These are phyloP conservation scores for Plantago coronopus DNA, from an alignment of 305 asterid species.

Conservation along the genomic window DNA sequence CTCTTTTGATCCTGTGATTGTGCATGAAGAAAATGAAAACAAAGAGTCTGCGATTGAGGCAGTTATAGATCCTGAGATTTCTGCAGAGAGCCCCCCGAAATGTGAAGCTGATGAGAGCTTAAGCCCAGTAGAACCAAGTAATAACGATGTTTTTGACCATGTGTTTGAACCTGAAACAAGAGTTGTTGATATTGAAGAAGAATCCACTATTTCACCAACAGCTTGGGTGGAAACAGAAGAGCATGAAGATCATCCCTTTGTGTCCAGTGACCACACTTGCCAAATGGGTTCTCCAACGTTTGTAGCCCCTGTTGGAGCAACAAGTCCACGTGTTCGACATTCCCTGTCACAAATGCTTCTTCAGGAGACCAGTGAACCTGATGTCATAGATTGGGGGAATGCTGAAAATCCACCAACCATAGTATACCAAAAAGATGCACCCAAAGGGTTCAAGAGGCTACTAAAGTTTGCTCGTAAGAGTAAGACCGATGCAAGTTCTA, in stretches of 20 bases:
- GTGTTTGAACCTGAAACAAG: conserved; percentile 32
- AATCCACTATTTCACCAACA: conserved; percentile 62
- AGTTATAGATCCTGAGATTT: conserved; percentile 26
- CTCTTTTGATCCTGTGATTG: conserved; percentile 39
- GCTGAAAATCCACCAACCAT: conserved; percentile 84
- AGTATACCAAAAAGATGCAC: conserved; percentile 78
- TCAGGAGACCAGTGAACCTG: conserved; percentile 84
- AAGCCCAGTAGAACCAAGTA: conserved; percentile 26
- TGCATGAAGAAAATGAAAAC: conserved; percentile 39
- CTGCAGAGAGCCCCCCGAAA: conserved; percentile 34
- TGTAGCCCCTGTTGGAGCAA: conserved; percentile 40
- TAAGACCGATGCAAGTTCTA: conserved; percentile 59
- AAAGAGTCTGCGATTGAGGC: conserved; percentile 26
- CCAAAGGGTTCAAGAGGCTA: conserved; percentile 92
- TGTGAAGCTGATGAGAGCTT: conserved; percentile 38
- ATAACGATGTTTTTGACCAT: conserved; percentile 25
- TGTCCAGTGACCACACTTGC: conserved; percentile 28
- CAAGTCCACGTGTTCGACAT: conserved; percentile 87
- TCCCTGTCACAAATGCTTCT: conserved; percentile 98
- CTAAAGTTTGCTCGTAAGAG: conserved; percentile 92
- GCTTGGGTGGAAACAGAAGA: conserved; percentile 95
- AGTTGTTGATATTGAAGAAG: conserved; percentile 46
- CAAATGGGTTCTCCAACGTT: conserved; percentile 40
- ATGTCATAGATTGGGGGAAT: conserved; percentile 81
- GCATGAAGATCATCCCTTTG: conserved; percentile 43